phyloP scores from a whole-genome alignment of 1,284 basidiomycete genomes.

The Leccinum pachyderme region DNA sequence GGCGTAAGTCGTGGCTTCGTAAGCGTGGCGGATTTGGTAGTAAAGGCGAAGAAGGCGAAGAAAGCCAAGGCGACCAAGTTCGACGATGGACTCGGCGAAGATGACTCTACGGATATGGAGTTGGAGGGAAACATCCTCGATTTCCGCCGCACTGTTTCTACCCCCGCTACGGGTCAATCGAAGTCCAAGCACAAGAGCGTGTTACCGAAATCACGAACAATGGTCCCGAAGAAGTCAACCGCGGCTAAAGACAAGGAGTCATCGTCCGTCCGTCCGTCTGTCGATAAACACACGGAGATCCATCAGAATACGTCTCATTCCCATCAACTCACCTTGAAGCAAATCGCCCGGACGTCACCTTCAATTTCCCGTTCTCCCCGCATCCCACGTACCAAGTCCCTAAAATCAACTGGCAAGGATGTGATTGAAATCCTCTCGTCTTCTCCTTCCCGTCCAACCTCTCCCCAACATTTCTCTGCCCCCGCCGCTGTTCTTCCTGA shows the following conservation, averaged over 20 bases:
- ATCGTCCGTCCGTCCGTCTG: conserved; percentile 40
- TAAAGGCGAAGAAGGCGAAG: conserved; percentile 43
- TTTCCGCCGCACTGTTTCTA: conserved; percentile 51
- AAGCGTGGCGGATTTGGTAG: conserved; percentile 56
- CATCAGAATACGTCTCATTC: conserved; percentile 33
- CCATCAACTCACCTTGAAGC: conserved; percentile 3
- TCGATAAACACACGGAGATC: conserved; percentile 52
- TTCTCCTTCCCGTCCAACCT: conserved; percentile 21
- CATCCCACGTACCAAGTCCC: conserved; percentile 19
- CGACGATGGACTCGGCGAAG: conserved; percentile 46
- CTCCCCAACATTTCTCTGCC: conserved; percentile 8
- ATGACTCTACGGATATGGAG: conserved; percentile 61
- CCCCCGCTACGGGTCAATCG: conserved; percentile 31
- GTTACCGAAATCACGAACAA: conserved; percentile 39
- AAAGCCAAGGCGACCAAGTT: conserved; percentile 40
- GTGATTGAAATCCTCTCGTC: conserved; percentile 34
- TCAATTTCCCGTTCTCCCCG: conserved; percentile 22
- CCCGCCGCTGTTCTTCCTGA: not conserved
- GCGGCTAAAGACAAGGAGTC: conserved; percentile 31
- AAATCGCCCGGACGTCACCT: conserved; percentile 1
- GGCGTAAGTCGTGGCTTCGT: conserved; percentile 66
- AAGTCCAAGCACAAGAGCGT: conserved; percentile 30
- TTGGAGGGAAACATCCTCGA: conserved; percentile 49
- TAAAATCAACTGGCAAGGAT: conserved; percentile 10
- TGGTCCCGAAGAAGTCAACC: conserved; percentile 29